Base-by-base conservation (phyloP, 1,284 basidiomycete species). In the Inonotus hispidus region DNA sequence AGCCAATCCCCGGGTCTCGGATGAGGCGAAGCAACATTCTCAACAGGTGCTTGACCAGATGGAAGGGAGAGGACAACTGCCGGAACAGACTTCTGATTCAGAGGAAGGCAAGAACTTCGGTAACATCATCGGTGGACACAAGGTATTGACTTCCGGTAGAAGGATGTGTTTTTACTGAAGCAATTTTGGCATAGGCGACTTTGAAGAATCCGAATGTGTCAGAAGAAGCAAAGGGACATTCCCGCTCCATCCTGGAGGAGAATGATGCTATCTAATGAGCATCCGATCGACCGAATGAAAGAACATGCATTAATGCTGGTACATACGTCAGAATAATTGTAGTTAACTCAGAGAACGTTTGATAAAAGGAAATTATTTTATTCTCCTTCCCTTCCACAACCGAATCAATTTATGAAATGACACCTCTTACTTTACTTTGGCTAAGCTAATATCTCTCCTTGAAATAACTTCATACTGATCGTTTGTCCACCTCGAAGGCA, bases 21-120 rank as follows among this genome's bases (percentile, higher is more conserved):
- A 79, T 1, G 78, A 79, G 61, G 79, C 81, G 1, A 83, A 83
- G 67, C 71, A 75, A 53, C 75, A 76, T 63, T 81, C 82, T 19
- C 74, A 72, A 41, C 70, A 79, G 61, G 75, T 77, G 14, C 72
- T 82, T 59, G 69, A 76, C 2, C 73, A 76, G 47, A 72, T 78
- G 66, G 72, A 73, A 6, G 11, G 10, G n/a, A 59, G 57, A 23
- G 57, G 53, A 4, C 35, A 60, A 29, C 54, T 50, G 21, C 41
- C 41, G 41, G 16, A 43, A 2, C 32, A 55, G 21, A 19, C 52
- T 6, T 25, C 23, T 52, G 50, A 52, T 2, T 32, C 37, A 21
- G 27, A 47, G n/a, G 47, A 38, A 21, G 29, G 53, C 27, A 63
- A 63, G 47, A 63, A 63, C 53, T 52, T 53, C 46, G 68, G 64